phyloP scores from a whole-genome alignment of 805 yeast genomes.

The Nakazawaea ambrosiae region DNA sequence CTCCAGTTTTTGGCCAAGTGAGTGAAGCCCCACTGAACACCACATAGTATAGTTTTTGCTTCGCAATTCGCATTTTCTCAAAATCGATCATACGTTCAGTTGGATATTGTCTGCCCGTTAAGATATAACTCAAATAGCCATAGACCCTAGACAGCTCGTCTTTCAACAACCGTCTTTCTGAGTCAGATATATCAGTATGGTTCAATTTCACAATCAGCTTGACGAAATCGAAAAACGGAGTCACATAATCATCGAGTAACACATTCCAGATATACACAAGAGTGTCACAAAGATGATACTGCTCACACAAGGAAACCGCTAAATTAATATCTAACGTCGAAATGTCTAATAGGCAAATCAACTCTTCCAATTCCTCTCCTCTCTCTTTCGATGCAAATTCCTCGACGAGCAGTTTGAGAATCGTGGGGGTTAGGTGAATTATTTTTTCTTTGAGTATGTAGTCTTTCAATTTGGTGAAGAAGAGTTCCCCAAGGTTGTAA shows the following conservation, averaged over 20 bases:
- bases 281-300: conserved; percentile 53
- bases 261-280: conserved; percentile 65
- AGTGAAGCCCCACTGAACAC: conserved; percentile 53
- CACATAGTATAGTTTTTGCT: conserved; percentile 43
- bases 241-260: conserved; percentile 59
- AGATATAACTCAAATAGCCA: conserved; percentile 58
- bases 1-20: conserved; percentile 35
- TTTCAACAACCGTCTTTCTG: conserved; percentile 6
- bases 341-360: conserved; percentile 65
- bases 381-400: conserved; percentile 33
- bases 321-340: conserved; percentile 69
- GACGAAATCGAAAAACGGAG: conserved; percentile 63
- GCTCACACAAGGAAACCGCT: conserved; percentile 55
- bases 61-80: conserved; percentile 31
- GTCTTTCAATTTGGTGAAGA: conserved; percentile 46
- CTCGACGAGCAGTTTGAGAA: conserved; percentile 57
- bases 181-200: conserved; percentile 12
- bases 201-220: conserved; percentile 13
- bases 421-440: conserved; percentile 47
- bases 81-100: conserved; percentile 43
- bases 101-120: conserved; percentile 81
- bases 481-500: conserved; percentile 28
- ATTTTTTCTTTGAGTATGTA: conserved; percentile 43
- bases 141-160: conserved; percentile 26
- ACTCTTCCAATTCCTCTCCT: conserved; percentile 51